Evolutionary conservation across 129 eudicot genomes (phyloP), one percentile per base, ranked within the genome.

Genomic region (Calendula officinalis): DNA sequence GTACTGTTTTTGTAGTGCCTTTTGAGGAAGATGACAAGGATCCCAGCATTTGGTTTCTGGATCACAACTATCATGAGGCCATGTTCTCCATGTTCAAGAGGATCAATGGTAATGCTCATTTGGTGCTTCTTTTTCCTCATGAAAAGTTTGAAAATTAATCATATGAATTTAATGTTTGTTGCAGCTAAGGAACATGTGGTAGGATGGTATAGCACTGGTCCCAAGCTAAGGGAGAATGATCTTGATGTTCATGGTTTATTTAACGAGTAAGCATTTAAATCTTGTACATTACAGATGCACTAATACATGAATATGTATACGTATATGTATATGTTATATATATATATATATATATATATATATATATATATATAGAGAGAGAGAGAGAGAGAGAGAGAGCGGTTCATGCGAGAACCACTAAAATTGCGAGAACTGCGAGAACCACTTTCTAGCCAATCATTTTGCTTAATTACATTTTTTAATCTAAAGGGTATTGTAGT

Each of bases 141-240:
- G 9, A 30, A 5, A 22, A 22, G 30, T 22, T 22, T 22, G 30
- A 22, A 22, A 22, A 22, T 0, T 22, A 22, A 22, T 38, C 14
- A 46, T 48, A 57, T 40, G 33, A 56, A 30, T 35, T 36, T 70
- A 3, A 22, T 15, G 9, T 22, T 46, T 71, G 7, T 81, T 68
- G 70, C 95, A 92, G 99, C 96, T 30, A 92, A 92, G 87, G 96
- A 92, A 72, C 99, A 92, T 80, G 96, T 92, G 43, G 91, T 92
- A 11, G 99, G 99, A 46, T 92, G 99, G 99, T 92, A 92, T 73
- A 92, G 99, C 76, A 88, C 99, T 2, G 99, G 99, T 9, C 96
- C 99, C n/a, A 92, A 92, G 74, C 89, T 92, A 62, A 77, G 88
- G 75, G 99, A 92, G 60, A 92, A 92, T 78, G 99, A 92, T 74